Base-by-base conservation (phyloP, 371 early-diverging fungal species). In the Rhizopus arrhizus region DNA sequence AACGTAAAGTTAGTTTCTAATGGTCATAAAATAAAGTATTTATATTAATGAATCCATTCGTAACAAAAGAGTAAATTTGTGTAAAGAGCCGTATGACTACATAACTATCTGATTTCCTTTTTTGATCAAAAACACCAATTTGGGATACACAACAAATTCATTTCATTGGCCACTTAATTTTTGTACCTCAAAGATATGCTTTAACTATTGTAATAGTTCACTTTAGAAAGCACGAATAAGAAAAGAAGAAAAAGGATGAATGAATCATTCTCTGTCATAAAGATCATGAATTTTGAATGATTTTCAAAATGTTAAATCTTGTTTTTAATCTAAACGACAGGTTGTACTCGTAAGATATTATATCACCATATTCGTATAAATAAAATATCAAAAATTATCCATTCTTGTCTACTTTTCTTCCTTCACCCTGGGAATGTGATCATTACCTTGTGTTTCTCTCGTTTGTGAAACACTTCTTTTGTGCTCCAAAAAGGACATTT, bases 61-160 rank as follows among this genome's bases (percentile, higher is more conserved):
- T 13, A 54, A 29, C 36, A 41, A 55, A 41, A 10, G 13, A 31
- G 55, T n/a, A 22, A 42, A 13, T 55, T 53, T 45, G 46, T 45
- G 46, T 45, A 2, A n/a, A 33, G 12, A 5, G 36, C 40, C 61
- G 41, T 52, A 59, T 51, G 53, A 41, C n/a, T 13, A 13, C 16
- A 32, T 7, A 55, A 12, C 29, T 43, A 5, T 28, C 29, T 16
- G 8, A 9, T 50, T 49, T 28, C 64, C 48, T 32, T 42, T 53
- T 64, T 64, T 48, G 64, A 53, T 41, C 53, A 58, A 64, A 64
- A 64, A 58, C 46, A 35, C 64, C 64, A 51, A 64, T 53, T 58
- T 47, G 40, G 53, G 64, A 58, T 31, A 22, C 49, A 38, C 40
- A 8, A 38, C 8, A 38, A 13, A 6, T 13, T 29, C 10, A 9